Percentiles rank a stretch among this genome's conserved stretches.
Evolutionary conservation across 441 rosid genomes (phyloP).

Genomic region (Gossypium davidsonii): DNA sequence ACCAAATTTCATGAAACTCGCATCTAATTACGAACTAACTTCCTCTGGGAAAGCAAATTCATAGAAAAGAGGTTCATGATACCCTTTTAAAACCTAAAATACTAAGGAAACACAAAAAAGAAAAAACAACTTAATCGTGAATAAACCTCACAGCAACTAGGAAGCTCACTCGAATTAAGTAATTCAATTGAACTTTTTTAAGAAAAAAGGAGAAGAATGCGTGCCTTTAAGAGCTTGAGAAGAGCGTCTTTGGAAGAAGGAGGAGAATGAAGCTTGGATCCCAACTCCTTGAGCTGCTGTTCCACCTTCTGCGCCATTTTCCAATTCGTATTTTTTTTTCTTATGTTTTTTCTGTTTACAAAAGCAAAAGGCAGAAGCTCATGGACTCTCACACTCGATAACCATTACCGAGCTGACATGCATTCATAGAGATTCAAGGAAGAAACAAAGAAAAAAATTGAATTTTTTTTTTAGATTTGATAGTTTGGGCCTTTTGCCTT

Average conservation of each 20-base stretch:
- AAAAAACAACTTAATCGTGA: not conserved
- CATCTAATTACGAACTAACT: not conserved
- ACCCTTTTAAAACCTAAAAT: constrained; percentile 6
- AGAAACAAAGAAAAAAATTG: not conserved
- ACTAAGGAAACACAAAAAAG: not conserved
- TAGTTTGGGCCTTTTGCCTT: not conserved
- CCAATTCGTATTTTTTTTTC: not conserved
- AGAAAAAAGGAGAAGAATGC: constrained; percentile 17
- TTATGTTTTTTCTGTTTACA: not conserved
- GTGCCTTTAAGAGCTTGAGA: constrained; percentile 81
- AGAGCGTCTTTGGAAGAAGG: constrained; percentile 75
- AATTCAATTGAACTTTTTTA: not conserved
- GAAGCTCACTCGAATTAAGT: not conserved
- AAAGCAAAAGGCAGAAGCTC: not conserved
- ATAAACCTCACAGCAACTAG: constrained; percentile 13
- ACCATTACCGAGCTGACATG: not conserved
- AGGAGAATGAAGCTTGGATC: constrained; percentile 80
- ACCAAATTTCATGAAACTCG: constrained; percentile 6
- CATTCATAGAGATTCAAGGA: no score
- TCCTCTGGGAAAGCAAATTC: not conserved
- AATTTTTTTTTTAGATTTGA: not conserved
- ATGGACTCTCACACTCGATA: not conserved
- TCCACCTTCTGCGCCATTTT: constrained; percentile 69
- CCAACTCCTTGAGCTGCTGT: constrained; percentile 69
- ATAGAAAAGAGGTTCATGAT: not conserved